These are phyloP conservation scores for Zasmidium cellare DNA, from an alignment of 2,329 filamentous ascomycete genomes.

Conservation along the genomic window DNA sequence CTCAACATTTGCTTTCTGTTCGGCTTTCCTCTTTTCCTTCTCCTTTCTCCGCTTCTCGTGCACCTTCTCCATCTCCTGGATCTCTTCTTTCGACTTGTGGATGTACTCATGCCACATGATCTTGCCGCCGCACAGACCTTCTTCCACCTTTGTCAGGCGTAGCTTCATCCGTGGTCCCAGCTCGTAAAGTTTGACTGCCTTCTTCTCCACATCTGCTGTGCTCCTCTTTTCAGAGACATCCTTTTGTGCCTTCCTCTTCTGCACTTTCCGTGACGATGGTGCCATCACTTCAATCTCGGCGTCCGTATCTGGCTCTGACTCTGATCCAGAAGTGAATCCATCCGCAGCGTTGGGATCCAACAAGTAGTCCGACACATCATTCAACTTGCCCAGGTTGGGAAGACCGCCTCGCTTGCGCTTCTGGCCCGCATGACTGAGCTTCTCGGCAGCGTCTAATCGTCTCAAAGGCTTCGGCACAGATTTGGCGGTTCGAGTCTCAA, in stretches of 20 bases:
- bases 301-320: constrained; percentile 90
- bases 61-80: constrained; percentile 74
- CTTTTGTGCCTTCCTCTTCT: constrained; percentile 52
- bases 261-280: constrained; percentile 61
- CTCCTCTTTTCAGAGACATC: constrained; percentile 39
- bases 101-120: constrained; percentile 98
- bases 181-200: constrained; percentile 89
- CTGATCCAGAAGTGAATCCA: constrained; percentile 89
- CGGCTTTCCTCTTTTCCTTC: constrained; percentile 77
- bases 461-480: constrained; percentile 76
- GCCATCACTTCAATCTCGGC: constrained; percentile 85
- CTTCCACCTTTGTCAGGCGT: constrained; percentile 91
- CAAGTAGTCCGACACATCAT: constrained; percentile 93
- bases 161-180: constrained; percentile 87
- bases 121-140: constrained; percentile 84
- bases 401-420: constrained; percentile 51
- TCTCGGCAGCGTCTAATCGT: constrained; percentile 81
- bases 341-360: constrained; percentile 73
- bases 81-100: constrained; percentile 76
- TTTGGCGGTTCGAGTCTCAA: constrained; percentile 83
- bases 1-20: constrained; percentile 89
- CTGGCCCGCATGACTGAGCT: constrained; percentile 60
- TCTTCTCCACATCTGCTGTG: constrained; percentile 65
- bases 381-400: constrained; percentile 85
- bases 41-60: constrained; percentile 78